Evolutionary conservation across 345 rosid species (phyloP), one percentile per base, ranked within the genome.

Genomic region (Salix exigua): DNA sequence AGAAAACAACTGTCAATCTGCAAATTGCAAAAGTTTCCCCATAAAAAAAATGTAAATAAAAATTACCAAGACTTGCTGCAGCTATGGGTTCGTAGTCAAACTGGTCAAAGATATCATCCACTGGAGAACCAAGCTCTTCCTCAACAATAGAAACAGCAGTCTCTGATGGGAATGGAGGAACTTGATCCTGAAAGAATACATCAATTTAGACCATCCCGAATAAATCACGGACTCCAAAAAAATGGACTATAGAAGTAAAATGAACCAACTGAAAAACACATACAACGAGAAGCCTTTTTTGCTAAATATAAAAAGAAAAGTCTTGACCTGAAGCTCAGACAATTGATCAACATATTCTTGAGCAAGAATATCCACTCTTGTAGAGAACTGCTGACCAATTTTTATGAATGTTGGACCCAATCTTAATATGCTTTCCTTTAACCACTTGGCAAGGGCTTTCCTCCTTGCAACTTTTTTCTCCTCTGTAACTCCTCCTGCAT

Each of bases 381-480:
- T 96, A 71, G 99, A 96, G 68, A 96, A 93, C 74, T 93, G 99
- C 82, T 96, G 99, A 30, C 99, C 99, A 78, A 93, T 87, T 88
- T 96, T 96, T 77, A 96, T 96, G 86, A 96, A 96, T 7, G 99
- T 96, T 50, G 98, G 99, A 72, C 99, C 99, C 75, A 96, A 81
- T 87, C 94, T 91, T 86, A 93, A 87, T 50, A 96, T 91, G 75
- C 77, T 92, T 76, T 96, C 99, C 75, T 96, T 96, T 70, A 96
- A 88, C 98, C 98, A 96, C 86, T 91, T 93, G 40, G 97, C 99
- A 21, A 96, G 87, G 66, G 84, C 60, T 89, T 90, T 96, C 73
- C 94, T 84, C 84, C 87, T 89, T 60, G 78, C 3, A 48, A 84
- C 85, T 79, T 90, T 90, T 70, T 93, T 93, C 89, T 87, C 86